Evolutionary conservation across 176 grass and related monocot species (phyloP), one percentile per base, ranked within the genome.

Genomic region (Phoenix dactylifera): DNA sequence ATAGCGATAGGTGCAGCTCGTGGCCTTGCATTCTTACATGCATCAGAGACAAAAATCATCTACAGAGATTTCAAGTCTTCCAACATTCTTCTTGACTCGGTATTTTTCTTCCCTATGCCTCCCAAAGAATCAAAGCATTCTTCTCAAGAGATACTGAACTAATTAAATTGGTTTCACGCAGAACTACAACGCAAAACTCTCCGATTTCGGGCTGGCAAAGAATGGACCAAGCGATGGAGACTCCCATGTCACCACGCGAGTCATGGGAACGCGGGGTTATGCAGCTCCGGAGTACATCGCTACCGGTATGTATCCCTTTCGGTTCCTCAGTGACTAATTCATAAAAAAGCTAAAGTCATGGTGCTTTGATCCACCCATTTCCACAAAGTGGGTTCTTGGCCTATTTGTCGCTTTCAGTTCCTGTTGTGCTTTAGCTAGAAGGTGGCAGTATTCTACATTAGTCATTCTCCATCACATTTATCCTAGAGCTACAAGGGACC

Each of bases 151-250:
- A 20, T 50, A 22, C n/a, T 64, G 5, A 10, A 51, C 15, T 57
- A 68, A 74, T 17, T 15, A 16, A 29, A 12, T 35, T 10, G 54
- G 16, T 14, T 29, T 51, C 20, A 23, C 15, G 4, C 18, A 88
- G 87, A 75, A 91, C 64, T 91, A 64, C 75, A 70, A 70, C 1
- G 44, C 93, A 3, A 97, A 97, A 79, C 76, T 92, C 16, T 97
- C 93, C 3, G 93, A 97, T 22, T 97, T 97, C 22, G 93, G 93
- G 23, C 76, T 97, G 26, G 93, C 93, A 59, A 97, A 92, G 81
- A 84, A 74, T 61, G 93, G 93, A 0, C 93, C 93, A 12, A 52
- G 52, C 22, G 93, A 64, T 20, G 87, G 72, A 3, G 53, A 64
- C 15, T 70, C 87, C 16, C 93, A 97, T 63, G 84, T 97, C 18